Conservation (phyloP, 169 alveolate species). For the Eimeria sp. region DNA sequence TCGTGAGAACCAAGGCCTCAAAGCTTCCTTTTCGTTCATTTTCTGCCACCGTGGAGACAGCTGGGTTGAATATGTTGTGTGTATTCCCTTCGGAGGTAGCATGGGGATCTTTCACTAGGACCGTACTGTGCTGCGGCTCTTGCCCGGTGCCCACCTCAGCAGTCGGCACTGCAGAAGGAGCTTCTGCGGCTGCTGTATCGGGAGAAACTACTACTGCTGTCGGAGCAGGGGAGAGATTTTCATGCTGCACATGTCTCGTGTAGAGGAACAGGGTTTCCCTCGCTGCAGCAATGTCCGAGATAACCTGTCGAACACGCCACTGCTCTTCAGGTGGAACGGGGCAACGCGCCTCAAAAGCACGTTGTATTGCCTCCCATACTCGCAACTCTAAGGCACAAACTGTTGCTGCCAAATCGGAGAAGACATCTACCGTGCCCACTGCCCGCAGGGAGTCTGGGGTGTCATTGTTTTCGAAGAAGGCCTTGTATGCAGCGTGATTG, state of each 20-base stretch:
- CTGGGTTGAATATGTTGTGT: no score
- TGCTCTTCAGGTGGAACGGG: conserved; percentile 71
- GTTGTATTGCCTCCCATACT: conserved; percentile 68
- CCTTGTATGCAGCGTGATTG: conserved; percentile 9
- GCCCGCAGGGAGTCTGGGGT: neutral
- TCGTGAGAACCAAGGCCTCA: conserved; percentile 69
- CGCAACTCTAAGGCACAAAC: conserved; percentile 61
- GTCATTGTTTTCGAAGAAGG: conserved; percentile 17
- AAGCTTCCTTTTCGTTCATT: neutral
- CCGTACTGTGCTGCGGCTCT: neutral
- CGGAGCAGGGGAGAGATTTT: neutral
- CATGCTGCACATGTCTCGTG: neutral
- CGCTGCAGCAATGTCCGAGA: conserved; percentile 73
- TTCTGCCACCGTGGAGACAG: neutral
- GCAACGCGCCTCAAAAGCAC: conserved; percentile 72
- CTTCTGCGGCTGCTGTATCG: neutral
- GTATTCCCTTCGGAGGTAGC: neutral
- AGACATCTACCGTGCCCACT: conserved; percentile 23
- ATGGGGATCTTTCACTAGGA: neutral
- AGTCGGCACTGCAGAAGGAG: neutral
- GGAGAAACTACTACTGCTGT: neutral
- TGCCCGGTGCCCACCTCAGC: neutral
- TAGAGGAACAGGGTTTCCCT: conserved; percentile 24
- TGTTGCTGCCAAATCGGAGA: conserved; percentile 48
- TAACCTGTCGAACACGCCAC: conserved; percentile 70